Base-by-base conservation (phyloP, 768 basidiomycete species). In the Erythrobasidium yunnanense region DNA sequence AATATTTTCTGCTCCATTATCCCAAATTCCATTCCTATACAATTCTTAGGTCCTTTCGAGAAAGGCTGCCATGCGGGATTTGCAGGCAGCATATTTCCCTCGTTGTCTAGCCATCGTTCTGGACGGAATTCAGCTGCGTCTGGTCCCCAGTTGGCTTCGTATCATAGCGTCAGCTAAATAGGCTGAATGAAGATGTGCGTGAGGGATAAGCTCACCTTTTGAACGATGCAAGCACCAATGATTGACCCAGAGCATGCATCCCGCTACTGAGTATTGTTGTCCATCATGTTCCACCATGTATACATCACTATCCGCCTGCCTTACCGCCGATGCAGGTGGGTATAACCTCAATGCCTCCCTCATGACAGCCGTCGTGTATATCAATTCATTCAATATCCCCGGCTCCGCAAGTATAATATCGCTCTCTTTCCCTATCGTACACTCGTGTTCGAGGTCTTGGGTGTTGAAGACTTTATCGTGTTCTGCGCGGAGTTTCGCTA, bases 11-110 rank as follows among this genome's bases (percentile, higher is more conserved):
- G 60, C 33, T 63, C 60, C 60, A 63, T 50, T 11, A 63, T 29
- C 47, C 60, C 60, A 33, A 63, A 63, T 35, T 63, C 60, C 60
- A 63, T 63, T 23, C 60, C 60, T 25, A 63, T 63, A 49, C 60
- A 63, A 23, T 63, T 63, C 46, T 51, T 49, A 8, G 60, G 60
- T 18, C 60, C 60, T 63, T 63, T 63, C 2, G 60, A 63, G 22
- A 63, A 63, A 4, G 60, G 60, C 46, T 63, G 60, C 60, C 60
- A 63, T 11, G 60, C 60, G 17, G 52, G 11, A 11, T 46, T 46
- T 7, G 49, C 17, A 18, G 60, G 29, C 8, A 63, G 29, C 33
- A 51, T 18, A 32, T 51, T 51, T 13, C 47, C 60, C 27, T 63
- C 45, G 4, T 63, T 49, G 38, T 63, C 60, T 15, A 63, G 20